Base-by-base conservation (phyloP, 1,284 basidiomycete species). In the Calocybe gambosa region DNA sequence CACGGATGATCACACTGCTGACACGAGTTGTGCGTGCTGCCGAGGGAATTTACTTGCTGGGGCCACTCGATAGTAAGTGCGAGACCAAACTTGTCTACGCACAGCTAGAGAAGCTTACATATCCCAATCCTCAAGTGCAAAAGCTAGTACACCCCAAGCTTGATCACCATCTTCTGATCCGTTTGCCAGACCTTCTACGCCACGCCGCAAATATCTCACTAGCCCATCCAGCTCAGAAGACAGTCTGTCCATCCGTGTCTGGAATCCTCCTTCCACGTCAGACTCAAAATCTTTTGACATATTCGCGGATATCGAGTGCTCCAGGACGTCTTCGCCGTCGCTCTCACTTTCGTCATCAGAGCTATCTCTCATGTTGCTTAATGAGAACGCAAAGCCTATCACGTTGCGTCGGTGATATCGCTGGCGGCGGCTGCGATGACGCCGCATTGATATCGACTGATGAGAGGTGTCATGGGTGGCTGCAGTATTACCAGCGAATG, bases 51-150 rank as follows among this genome's bases (percentile, higher is more conserved):
- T 26, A 9, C 5, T 26, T 26, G 25, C 25, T 26, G 25, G 25
- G n/a, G n/a, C n/a, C n/a, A n/a, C n/a, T 26, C 25, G 25, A 26
- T 26, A 26, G 25, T 26, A 26, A 9, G 34, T 19, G 18, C 8
- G 68, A 38, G 52, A 67, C 26, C 15, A n/a, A 28, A 39, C 15
- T 37, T 29, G 39, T 10, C 28, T 26, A 10, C 10, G 10, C 10
- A 26, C 25, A 5, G 10, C 10, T 5, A 31, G 8, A 8, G 3
- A 4, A 6, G 13, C 8, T 31, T 31, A 31, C 7, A n/a, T 31
- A 31, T 85, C 85, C 89, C 90, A 92, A 57, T 91, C 89, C 48
- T 90, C 84, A 42, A 93, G 67, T 28, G 77, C 71, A 62, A 92
- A 90, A 2, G 82, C 81, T 38, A 93, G 68, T 43, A 89, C 75